Conservation (phyloP, 1,139 yeast species). For the Geotrichum citri-aurantii region DNA sequence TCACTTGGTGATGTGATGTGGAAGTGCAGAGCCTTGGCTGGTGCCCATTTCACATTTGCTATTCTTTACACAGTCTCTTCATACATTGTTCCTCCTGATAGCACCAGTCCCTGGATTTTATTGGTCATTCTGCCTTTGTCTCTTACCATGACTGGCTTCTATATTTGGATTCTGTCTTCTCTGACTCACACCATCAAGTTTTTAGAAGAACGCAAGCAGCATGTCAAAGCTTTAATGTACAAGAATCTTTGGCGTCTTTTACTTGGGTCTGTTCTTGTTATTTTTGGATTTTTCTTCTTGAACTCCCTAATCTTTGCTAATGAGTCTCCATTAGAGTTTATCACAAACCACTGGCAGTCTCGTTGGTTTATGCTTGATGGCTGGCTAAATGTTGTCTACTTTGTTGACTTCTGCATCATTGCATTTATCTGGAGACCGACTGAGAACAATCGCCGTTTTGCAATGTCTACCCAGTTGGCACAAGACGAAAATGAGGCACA, state of each 20-base stretch:
- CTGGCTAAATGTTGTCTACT: slow-evolving; percentile 91
- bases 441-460: slow-evolving; percentile 88
- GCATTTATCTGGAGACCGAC: slow-evolving; percentile 98
- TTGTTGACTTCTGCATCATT: slow-evolving; percentile 72
- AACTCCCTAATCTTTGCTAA: slow-evolving; percentile 68
- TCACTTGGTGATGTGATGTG: slow-evolving; percentile 75
- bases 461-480: slow-evolving; percentile 88
- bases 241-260: slow-evolving; percentile 69
- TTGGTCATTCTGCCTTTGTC: slow-evolving; percentile 60
- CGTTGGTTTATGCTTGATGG: slow-evolving; percentile 85
- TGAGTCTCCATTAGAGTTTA: slow-evolving; percentile 66
- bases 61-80: slow-evolving; percentile 63
- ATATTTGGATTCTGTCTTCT: slow-evolving; percentile 66
- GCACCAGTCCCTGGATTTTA: slow-evolving; percentile 42
- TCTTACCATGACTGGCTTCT: slow-evolving; percentile 64
- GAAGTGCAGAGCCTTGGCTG: slow-evolving; percentile 73
- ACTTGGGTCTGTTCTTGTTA: slow-evolving; percentile 54
- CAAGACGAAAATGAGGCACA: slow-evolving; percentile 66
- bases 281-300: slow-evolving; percentile 61
- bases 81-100: slow-evolving; percentile 51
- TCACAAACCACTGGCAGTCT: slow-evolving; percentile 88
- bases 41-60: slow-evolving; percentile 61
- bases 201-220: slow-evolving; percentile 80
- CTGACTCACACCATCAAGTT: slow-evolving; percentile 68
- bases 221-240: slow-evolving; percentile 85